Base-by-base conservation (phyloP, 345 rosid genomes). In the Salix dunnii region DNA sequence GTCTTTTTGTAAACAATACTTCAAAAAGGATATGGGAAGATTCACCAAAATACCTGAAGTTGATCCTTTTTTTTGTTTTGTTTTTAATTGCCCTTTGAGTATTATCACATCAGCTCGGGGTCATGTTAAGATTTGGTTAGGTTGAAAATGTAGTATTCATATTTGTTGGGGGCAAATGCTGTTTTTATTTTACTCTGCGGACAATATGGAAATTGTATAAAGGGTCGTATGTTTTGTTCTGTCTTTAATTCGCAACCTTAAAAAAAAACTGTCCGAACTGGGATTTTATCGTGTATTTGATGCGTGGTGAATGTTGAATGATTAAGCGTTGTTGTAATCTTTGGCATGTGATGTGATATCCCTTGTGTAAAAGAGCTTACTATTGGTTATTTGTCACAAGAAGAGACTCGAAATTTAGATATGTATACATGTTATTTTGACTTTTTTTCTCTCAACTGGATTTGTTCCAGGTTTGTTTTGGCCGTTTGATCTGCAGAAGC, bases 391-490 rank as follows among this genome's bases (percentile, higher is more conserved):
- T 75, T 61, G 40, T 51, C 20, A 31, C 5, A 20, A 30, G 31
- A 13, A 27, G 5, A 63, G 43, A 4, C 49, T 16, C 30, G 23
- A n/a, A 16, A 51, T 18, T 75, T 30, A 58, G 27, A 30, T 62
- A 11, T 8, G 72, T 38, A 0, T 8, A 9, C 49, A 43, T 30
- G 28, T 20, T 58, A 33, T 33, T 1, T 60, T 35, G 69, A 46
- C 18, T 14, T 4, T 67, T 31, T 40, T 62, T 67, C 25, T 65
- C 51, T 8, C 46, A 11, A 46, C 38, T 33, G 51, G 67, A 62
- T 7, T 55, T 67, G 38, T 62, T 64, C 33, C 70, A 75, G 84
- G 85, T 76, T 12, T 82, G 42, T 66, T 2, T 9, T 23, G 46
- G 67, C 81, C 27, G 12, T 28, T 18, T 70, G 42, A 73, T 40